Evolutionary conservation across 129 eudicot genomes (phyloP).

Genomic region (Sambucus nigra): DNA sequence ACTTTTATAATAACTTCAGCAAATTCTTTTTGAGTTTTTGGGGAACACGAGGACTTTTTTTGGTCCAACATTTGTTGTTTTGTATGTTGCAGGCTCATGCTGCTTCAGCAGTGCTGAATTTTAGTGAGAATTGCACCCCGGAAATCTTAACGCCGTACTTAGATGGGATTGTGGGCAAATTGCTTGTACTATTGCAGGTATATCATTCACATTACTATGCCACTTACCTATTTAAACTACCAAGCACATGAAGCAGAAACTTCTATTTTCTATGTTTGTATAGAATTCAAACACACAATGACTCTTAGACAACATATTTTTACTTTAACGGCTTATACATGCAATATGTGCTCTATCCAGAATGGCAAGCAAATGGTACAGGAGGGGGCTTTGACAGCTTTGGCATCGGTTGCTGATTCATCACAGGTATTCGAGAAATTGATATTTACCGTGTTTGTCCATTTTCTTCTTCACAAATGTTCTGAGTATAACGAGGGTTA

Average conservation of each 20-base stretch:
- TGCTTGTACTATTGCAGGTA: constrained; percentile 85
- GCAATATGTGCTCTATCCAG: constrained; percentile 40
- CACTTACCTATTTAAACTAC: background rate
- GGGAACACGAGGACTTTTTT: no score
- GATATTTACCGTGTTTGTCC: background rate
- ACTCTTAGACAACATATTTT: background rate
- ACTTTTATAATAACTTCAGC: no score
- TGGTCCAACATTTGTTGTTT: background rate
- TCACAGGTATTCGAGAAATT: constrained; percentile 63
- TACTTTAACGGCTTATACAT: constrained; percentile 1
- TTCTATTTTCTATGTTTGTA: background rate
- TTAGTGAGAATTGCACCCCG: constrained; percentile 93
- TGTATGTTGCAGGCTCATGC: constrained; percentile 78
- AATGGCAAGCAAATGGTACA: constrained; percentile 95
- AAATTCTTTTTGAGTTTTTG: no score
- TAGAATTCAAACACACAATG: background rate
- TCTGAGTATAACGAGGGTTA: constrained; percentile 9
- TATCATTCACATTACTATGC: background rate
- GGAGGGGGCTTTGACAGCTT: constrained; percentile 96
- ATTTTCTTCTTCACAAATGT: background rate
- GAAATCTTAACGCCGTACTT: constrained; percentile 83
- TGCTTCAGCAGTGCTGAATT: constrained; percentile 90
- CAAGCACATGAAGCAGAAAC: background rate
- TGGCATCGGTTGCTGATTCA: constrained; percentile 97
- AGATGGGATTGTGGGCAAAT: constrained; percentile 83